These are phyloP conservation scores for Lanmaoa pseudosensibilis DNA, from an alignment of 768 basidiomycete genomes.

Conservation along the genomic window DNA sequence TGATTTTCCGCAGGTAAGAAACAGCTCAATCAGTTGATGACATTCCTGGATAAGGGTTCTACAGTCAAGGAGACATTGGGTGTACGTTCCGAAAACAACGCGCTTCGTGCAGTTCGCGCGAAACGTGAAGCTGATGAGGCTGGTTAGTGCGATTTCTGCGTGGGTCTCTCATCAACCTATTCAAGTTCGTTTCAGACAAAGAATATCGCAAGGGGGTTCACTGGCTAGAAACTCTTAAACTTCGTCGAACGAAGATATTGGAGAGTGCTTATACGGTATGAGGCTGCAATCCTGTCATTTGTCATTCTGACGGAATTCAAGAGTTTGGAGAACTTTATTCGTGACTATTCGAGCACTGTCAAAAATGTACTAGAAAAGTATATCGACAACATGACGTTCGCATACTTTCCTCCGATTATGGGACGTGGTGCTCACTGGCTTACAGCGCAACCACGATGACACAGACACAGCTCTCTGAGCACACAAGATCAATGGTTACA, in stretches of 20 bases:
- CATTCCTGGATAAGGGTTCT: slow-evolving; percentile 77
- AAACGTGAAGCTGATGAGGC: slow-evolving; percentile 93
- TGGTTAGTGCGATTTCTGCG: slow-evolving; percentile 44
- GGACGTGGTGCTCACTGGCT: neutral
- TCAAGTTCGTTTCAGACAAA: slow-evolving; percentile 54
- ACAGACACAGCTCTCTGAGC: slow-evolving; percentile 68
- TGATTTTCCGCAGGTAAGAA: slow-evolving; percentile 60
- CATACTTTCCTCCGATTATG: neutral
- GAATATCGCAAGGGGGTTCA: slow-evolving; percentile 89
- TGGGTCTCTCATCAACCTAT: neutral
- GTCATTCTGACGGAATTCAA: slow-evolving; percentile 31
- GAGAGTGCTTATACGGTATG: slow-evolving; percentile 78
- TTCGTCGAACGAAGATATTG: slow-evolving; percentile 78
- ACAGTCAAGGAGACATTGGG: slow-evolving; percentile 60
- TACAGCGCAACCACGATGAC: slow-evolving; percentile 76
- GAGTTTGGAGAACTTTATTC: slow-evolving; percentile 80
- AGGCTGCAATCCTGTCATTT: neutral
- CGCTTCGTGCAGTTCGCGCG: slow-evolving; percentile 73
- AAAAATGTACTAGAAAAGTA: slow-evolving; percentile 70
- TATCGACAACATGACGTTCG: slow-evolving; percentile 71
- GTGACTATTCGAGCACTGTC: slow-evolving; percentile 65
- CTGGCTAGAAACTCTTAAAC: slow-evolving; percentile 87
- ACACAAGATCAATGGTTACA: slow-evolving; percentile 59
- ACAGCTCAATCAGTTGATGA: slow-evolving; percentile 83
- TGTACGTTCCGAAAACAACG: slow-evolving; percentile 57